phyloP scores from a whole-genome alignment of 2,329 filamentous ascomycete species.

The Hymenoscyphus scutula region DNA sequence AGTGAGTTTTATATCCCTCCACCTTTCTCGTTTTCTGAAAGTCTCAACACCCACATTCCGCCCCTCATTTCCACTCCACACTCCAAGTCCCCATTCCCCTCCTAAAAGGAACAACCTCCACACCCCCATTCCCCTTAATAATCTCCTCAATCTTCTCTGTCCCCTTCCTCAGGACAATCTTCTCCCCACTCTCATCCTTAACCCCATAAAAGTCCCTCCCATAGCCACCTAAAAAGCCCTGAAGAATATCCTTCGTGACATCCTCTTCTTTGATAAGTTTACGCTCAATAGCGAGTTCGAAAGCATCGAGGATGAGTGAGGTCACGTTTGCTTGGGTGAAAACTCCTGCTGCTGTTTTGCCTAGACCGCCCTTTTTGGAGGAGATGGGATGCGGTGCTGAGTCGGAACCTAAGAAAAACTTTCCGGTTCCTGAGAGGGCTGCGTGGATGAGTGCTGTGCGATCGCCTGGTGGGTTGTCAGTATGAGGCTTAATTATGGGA shows the following conservation, averaged over 20 bases:
- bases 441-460: slow-evolving; percentile 4
- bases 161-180: slow-evolving; percentile 29
- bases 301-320: slow-evolving; percentile 60
- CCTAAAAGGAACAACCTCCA: slow-evolving; percentile 41
- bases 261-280: slow-evolving; percentile 50
- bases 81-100: slow-evolving; percentile 27
- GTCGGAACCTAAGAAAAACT: slow-evolving; percentile 67
- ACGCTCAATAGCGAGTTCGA: slow-evolving; percentile 60
- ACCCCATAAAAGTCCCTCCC: slow-evolving; percentile 53
- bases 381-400: slow-evolving; percentile 60
- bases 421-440: slow-evolving; percentile 55
- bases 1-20: too few relatives aligned
- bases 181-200: slow-evolving; percentile 22
- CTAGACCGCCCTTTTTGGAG: slow-evolving; percentile 57
- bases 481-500: slow-evolving; percentile 43
- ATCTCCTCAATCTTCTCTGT: slow-evolving; percentile 31
- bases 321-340: slow-evolving; percentile 75
- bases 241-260: slow-evolving; percentile 54
- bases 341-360: slow-evolving; percentile 64
- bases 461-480: slow-evolving; percentile 39
- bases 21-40: not conserved
- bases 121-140: slow-evolving; percentile 55
- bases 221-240: slow-evolving; percentile 52
- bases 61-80: slow-evolving; percentile 47
- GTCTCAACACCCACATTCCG: not conserved